A percentile compares a stretch with the other conserved stretches of the same genome.
Conservation (phyloP, 768 basidiomycete species). For the Mycena galericulata region DNA sequence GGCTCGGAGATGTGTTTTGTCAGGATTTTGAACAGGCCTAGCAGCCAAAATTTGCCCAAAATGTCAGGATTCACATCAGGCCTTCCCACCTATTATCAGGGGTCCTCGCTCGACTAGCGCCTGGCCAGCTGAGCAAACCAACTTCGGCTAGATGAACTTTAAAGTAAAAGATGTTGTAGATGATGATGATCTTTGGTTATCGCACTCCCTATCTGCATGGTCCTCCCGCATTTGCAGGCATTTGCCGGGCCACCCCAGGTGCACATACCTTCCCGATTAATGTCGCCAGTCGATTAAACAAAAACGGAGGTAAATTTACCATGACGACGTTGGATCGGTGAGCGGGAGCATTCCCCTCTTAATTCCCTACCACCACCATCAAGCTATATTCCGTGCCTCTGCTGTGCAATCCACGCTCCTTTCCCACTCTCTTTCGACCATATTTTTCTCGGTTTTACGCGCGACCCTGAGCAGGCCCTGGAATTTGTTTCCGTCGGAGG, state of each 20-base stretch:
- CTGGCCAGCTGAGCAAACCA: no score
- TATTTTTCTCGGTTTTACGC: background rate
- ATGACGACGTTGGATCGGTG: background rate
- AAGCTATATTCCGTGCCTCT: slow-evolving; percentile 11
- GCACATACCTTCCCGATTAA: background rate
- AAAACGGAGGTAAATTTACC: slow-evolving; percentile 22
- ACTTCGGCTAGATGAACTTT: no score
- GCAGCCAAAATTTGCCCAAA: no score
- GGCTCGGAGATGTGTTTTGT: no score
- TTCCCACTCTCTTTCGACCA: background rate
- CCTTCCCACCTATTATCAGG: no score
- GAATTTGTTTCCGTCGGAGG: slow-evolving; percentile 8
- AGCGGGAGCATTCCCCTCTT: slow-evolving; percentile 9
- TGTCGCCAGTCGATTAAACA: background rate
- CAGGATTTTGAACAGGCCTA: no score
- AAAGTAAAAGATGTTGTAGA: no score
- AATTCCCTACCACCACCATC: slow-evolving; percentile 16
- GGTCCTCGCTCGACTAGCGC: no score
- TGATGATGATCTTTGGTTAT: no score
- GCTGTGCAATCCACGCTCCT: slow-evolving; percentile 15
- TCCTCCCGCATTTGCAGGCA: background rate
- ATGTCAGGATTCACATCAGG: no score
- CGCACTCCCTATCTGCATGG: no score
- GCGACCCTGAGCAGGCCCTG: background rate
- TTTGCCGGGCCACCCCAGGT: no score